Percentiles rank a stretch among this genome's conserved stretches.
These are phyloP conservation scores for Cylindrotheca fusiformis DNA, from an alignment of 108 stramenopile species.

Conservation along the genomic window DNA sequence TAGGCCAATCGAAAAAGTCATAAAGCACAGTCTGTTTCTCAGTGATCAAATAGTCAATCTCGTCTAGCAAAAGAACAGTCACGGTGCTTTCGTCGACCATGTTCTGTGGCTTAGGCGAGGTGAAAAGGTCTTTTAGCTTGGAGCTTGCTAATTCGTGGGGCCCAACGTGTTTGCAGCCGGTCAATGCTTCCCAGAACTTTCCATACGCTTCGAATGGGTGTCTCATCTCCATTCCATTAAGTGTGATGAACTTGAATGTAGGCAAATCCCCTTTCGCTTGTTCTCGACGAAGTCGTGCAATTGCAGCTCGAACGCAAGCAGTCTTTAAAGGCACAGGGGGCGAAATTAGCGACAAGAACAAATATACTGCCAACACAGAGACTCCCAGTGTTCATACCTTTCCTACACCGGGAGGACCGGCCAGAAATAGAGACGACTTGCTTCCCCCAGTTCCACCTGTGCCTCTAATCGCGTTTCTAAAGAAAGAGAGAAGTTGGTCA, in stretches of 20 bases:
- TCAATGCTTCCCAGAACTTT: slow-evolving; percentile 73
- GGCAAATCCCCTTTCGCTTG: slow-evolving; percentile 60
- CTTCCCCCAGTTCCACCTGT: slow-evolving; percentile 7
- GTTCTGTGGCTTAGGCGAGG: slow-evolving; percentile 4
- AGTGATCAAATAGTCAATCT: slow-evolving; percentile 97
- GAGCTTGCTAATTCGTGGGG: slow-evolving; percentile 54
- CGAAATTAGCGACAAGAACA: too few species aligned
- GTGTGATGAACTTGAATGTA: slow-evolving; percentile 60
- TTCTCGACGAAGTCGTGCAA: slow-evolving; percentile 50
- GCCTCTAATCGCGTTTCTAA: slow-evolving; percentile 55
- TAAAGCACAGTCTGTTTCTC: slow-evolving; percentile 91
- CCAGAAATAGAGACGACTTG: slow-evolving; percentile 66
- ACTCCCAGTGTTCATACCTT: slow-evolving; percentile 8
- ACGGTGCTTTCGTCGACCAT: slow-evolving; percentile 13
- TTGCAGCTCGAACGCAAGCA: slow-evolving; percentile 66
- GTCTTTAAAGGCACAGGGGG: too few species aligned
- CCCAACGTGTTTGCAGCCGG: slow-evolving; percentile 45
- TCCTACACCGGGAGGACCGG: slow-evolving; percentile 81
- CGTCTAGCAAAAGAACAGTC: slow-evolving; percentile 88
- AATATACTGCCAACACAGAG: too few species aligned
- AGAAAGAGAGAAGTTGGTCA: slow-evolving; percentile 53
- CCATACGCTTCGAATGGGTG: slow-evolving; percentile 81
- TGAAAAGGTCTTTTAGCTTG: slow-evolving; percentile 63
- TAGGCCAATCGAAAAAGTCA: slow-evolving; percentile 98
- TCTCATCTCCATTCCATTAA: slow-evolving; percentile 89